Evolutionary conservation across 2,329 filamentous ascomycete species (phyloP).

Genomic region (Xylariaceae sp.): DNA sequence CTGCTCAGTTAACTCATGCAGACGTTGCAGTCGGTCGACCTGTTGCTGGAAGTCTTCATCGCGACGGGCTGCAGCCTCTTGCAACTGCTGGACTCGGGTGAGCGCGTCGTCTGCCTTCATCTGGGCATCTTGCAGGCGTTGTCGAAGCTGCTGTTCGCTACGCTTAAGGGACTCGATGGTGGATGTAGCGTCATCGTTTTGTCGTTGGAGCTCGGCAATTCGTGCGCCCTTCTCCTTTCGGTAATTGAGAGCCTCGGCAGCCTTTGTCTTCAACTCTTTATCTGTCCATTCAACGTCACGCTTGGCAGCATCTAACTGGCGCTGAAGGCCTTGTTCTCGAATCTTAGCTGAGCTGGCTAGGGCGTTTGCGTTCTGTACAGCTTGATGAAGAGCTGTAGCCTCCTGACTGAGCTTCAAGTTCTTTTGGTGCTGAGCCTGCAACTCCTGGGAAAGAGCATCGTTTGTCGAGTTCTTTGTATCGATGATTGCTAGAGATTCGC

Average conservation of each 20-base stretch:
- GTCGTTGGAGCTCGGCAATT: conserved; percentile 80
- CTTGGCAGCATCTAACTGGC: conserved; percentile 83
- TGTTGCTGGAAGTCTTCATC: conserved; percentile 85
- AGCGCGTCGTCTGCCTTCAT: conserved; percentile 82
- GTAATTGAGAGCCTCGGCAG: conserved; percentile 78
- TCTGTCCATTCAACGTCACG: conserved; percentile 93
- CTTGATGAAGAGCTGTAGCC: conserved; percentile 74
- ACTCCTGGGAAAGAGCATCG: conserved; percentile 77
- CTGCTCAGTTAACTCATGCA: conserved; percentile 77
- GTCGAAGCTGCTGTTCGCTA: conserved; percentile 73
- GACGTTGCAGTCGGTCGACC: conserved; percentile 70
- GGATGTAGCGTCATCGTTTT: conserved; percentile 77
- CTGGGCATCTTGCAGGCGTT: conserved; percentile 76
- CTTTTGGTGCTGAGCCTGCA: conserved; percentile 84
- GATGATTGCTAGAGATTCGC: conserved; percentile 81
- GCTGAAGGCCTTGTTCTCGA: conserved; percentile 81
- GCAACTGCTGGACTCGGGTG: conserved; percentile 74
- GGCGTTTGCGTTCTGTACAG: conserved; percentile 74
- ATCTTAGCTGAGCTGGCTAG: conserved; percentile 78
- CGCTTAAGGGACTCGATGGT: conserved; percentile 72
- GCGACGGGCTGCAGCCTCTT: conserved; percentile 74
- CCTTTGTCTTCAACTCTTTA: conserved; percentile 84
- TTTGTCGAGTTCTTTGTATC: conserved; percentile 86
- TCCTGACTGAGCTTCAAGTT: conserved; percentile 79
- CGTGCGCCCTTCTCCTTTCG: conserved; percentile 91